Conservation (phyloP, 2,329 filamentous ascomycete species). For the Reticulascus tulasneorum region DNA sequence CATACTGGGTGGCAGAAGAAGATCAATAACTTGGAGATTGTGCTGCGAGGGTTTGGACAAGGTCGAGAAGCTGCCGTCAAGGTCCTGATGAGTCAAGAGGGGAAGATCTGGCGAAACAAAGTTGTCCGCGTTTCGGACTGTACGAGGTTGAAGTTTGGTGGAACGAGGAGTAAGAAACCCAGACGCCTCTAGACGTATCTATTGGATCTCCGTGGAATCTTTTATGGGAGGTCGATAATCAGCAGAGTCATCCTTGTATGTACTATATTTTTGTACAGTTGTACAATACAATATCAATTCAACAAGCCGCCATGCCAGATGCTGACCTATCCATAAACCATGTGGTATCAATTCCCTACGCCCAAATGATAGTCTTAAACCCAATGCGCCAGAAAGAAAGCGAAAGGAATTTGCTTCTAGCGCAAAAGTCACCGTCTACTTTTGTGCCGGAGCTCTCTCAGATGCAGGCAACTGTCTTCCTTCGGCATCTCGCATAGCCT, state of each 20-base stretch:
- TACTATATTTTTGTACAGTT: slow-evolving; percentile 32
- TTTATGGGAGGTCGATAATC: not conserved
- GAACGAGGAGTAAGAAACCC: slow-evolving; percentile 77
- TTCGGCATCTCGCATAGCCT: slow-evolving; percentile 43
- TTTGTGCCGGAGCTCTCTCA: slow-evolving; percentile 42
- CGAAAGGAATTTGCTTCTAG: slow-evolving; percentile 2
- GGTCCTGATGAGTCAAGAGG: slow-evolving; percentile 82
- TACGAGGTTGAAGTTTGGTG: slow-evolving; percentile 93
- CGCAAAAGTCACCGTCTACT: slow-evolving; percentile 2
- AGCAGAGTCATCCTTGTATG: slow-evolving; percentile 15
- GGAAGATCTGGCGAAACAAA: slow-evolving; percentile 67
- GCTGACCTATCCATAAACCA: slow-evolving; percentile 11
- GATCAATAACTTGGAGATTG: slow-evolving; percentile 74
- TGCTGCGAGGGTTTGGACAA: slow-evolving; percentile 78
- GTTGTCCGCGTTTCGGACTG: slow-evolving; percentile 79
- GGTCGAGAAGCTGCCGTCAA: slow-evolving; percentile 89
- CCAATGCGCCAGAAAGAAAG: not conserved
- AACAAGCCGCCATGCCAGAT: slow-evolving; percentile 8
- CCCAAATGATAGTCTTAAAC: too few species aligned
- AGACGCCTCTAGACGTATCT: slow-evolving; percentile 62
- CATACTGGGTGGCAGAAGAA: slow-evolving; percentile 74
- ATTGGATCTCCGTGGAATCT: too few species aligned
- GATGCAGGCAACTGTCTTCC: slow-evolving; percentile 48
- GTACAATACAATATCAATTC: slow-evolving; percentile 26
- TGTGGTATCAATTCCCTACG: slow-evolving; percentile 13